Conservation (phyloP, 1,284 basidiomycete species). For the Bjerkandera adusta region DNA sequence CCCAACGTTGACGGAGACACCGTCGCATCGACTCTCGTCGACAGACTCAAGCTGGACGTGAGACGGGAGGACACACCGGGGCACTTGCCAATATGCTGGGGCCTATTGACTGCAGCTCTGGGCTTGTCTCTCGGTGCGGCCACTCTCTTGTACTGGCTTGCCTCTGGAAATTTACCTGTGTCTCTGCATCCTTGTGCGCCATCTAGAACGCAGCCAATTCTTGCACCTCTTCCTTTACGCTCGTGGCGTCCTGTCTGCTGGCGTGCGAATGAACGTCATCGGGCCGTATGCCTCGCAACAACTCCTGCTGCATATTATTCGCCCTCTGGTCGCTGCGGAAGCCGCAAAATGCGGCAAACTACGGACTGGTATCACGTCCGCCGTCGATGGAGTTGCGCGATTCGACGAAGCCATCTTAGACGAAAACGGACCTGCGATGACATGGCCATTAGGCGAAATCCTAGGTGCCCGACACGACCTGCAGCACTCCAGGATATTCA, state of each 20-base stretch:
- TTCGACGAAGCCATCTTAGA: slow-evolving; percentile 16
- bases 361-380: slow-evolving; percentile 37
- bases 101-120: slow-evolving; percentile 76
- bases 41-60: slow-evolving; percentile 65
- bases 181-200: neutral
- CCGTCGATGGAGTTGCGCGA: slow-evolving; percentile 3
- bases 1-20: slow-evolving; percentile 7
- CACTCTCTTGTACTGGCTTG: slow-evolving; percentile 5
- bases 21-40: slow-evolving; percentile 44
- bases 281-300: slow-evolving; percentile 95
- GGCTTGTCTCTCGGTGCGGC: slow-evolving; percentile 70
- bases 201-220: slow-evolving; percentile 69
- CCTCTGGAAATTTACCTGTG: neutral
- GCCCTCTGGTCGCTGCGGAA: slow-evolving; percentile 60
- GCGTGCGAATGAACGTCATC: slow-evolving; percentile 87
- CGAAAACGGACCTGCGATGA: slow-evolving; percentile 71
- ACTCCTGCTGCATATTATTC: slow-evolving; percentile 73
- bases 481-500: slow-evolving; percentile 96
- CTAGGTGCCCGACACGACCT: slow-evolving; percentile 88
- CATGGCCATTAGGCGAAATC: slow-evolving; percentile 97
- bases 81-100: slow-evolving; percentile 91
- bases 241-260: slow-evolving; percentile 85
- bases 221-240: slow-evolving; percentile 94
- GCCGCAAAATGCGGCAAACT: slow-evolving; percentile 41
- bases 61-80: slow-evolving; percentile 68